A percentile compares a stretch with the other conserved stretches of the same genome.
Evolutionary conservation across 1,284 basidiomycete genomes (phyloP).

Genomic region (Irpex sp.): DNA sequence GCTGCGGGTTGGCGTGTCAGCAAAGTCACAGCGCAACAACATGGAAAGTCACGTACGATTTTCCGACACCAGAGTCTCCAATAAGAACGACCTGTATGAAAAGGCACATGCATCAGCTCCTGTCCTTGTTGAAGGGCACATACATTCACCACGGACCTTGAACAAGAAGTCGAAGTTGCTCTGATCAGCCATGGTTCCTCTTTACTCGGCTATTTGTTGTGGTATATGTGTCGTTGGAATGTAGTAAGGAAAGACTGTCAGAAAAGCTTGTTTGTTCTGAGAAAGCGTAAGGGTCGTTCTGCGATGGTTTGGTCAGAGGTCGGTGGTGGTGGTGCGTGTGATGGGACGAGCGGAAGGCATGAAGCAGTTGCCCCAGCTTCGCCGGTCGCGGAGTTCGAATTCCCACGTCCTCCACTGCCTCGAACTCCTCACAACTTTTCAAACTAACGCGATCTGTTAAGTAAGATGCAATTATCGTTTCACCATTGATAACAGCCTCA

Average conservation of each 20-base stretch:
- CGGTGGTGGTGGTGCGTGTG: not conserved
- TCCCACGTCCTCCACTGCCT: slow-evolving; percentile 4
- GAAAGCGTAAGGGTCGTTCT: slow-evolving; percentile 3
- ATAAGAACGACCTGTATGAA: slow-evolving; percentile 84
- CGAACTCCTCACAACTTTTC: not conserved
- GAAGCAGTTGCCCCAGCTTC: not conserved
- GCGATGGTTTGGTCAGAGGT: slow-evolving; percentile 5
- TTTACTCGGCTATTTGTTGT: slow-evolving; percentile 6
- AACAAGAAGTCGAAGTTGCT: slow-evolving; percentile 94
- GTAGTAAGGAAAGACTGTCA: slow-evolving; percentile 3
- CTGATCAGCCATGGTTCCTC: slow-evolving; percentile 72
- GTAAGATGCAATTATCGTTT: not conserved
- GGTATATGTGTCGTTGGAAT: slow-evolving; percentile 6
- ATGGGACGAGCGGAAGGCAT: slow-evolving; percentile 2
- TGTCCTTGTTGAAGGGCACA: not conserved
- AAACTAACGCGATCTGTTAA: not conserved
- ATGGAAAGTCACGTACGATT: slow-evolving; percentile 67
- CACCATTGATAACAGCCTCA: not conserved
- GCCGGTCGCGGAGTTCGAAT: slow-evolving; percentile 17
- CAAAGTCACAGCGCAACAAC: not conserved
- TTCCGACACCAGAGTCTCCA: slow-evolving; percentile 98
- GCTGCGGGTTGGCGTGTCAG: slow-evolving; percentile 19
- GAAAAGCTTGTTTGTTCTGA: not conserved
- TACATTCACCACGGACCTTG: slow-evolving; percentile 59
- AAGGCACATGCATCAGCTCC: slow-evolving; percentile 4